Conservation (phyloP, 192 early-diverging fungal species). For the Spizellomyces sp. region DNA sequence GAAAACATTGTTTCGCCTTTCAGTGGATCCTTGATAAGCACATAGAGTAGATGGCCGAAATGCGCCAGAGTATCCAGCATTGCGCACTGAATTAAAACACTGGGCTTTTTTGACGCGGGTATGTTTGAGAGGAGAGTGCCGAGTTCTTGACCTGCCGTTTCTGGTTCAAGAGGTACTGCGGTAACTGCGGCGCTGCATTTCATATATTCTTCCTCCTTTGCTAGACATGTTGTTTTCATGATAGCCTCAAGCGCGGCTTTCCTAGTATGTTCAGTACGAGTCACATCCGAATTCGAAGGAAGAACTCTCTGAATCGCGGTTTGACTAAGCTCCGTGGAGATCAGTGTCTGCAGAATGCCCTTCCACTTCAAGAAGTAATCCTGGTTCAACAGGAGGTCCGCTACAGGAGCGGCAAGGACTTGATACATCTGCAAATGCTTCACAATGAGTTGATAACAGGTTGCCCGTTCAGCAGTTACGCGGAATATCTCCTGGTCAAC, state of each 20-base stretch:
- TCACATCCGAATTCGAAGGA: neutral
- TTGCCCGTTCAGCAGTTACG: neutral
- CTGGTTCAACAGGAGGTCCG: conserved; percentile 28
- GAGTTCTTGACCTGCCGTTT: neutral
- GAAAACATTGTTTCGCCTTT: no score
- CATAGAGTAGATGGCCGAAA: neutral
- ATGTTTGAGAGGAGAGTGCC: neutral
- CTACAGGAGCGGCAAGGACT: conserved; percentile 29
- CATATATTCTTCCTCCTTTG: conserved; percentile 14
- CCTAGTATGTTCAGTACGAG: neutral
- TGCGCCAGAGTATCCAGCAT: conserved; percentile 8
- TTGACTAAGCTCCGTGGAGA: neutral
- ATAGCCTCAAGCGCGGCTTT: conserved; percentile 19
- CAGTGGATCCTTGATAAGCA: neutral
- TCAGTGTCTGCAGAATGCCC: neutral
- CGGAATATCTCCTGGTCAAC: conserved; percentile 33
- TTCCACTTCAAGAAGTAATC: conserved; percentile 36
- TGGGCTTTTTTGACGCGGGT: neutral
- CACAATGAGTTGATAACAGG: conserved; percentile 9
- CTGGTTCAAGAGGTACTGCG: neutral
- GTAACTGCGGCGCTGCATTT: no score
- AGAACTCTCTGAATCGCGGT: neutral
- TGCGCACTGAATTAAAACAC: neutral
- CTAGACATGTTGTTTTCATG: conserved; percentile 13
- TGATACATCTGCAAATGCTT: conserved; percentile 44